These are phyloP conservation scores for Stagonosporopsis chrysanthemi DNA, from an alignment of 2,329 filamentous ascomycete genomes.

Conservation along the genomic window DNA sequence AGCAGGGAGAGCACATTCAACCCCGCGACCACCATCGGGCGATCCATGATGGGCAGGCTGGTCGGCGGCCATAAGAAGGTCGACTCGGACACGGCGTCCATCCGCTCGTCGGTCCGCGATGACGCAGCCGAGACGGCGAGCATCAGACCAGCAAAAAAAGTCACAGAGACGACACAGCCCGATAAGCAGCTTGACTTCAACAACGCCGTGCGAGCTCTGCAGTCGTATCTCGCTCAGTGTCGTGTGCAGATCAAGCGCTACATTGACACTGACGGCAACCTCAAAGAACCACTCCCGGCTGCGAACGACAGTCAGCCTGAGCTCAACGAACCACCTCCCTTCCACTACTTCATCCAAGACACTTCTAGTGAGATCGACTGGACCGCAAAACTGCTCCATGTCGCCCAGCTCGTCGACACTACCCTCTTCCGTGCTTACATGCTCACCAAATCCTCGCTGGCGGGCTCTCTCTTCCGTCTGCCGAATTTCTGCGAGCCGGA, in stretches of 20 bases:
- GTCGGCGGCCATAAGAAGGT: constrained; percentile 55
- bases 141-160: constrained; percentile 52
- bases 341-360: constrained; percentile 52
- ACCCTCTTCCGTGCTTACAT: constrained; percentile 95
- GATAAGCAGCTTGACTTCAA: constrained; percentile 71
- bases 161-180: constrained; percentile 54
- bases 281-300: constrained; percentile 65
- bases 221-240: constrained; percentile 87
- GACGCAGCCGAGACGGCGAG: constrained; percentile 66
- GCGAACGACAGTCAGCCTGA: constrained; percentile 50
- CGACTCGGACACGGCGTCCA: constrained; percentile 63
- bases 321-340: constrained; percentile 49
- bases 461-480: constrained; percentile 89
- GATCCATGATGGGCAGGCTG: constrained; percentile 57
- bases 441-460: constrained; percentile 85
- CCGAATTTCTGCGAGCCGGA: constrained; percentile 97
- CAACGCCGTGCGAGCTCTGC: constrained; percentile 80
- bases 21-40: constrained; percentile 42
- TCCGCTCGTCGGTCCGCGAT: constrained; percentile 64
- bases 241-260: constrained; percentile 70
- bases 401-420: constrained; percentile 88
- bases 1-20: constrained; percentile 28
- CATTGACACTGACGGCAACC: constrained; percentile 64
- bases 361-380: constrained; percentile 59
- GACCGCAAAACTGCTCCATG: constrained; percentile 74